Evolutionary conservation across 2,329 filamentous ascomycete species (phyloP).

Genomic region (Fusarium dlaminii): DNA sequence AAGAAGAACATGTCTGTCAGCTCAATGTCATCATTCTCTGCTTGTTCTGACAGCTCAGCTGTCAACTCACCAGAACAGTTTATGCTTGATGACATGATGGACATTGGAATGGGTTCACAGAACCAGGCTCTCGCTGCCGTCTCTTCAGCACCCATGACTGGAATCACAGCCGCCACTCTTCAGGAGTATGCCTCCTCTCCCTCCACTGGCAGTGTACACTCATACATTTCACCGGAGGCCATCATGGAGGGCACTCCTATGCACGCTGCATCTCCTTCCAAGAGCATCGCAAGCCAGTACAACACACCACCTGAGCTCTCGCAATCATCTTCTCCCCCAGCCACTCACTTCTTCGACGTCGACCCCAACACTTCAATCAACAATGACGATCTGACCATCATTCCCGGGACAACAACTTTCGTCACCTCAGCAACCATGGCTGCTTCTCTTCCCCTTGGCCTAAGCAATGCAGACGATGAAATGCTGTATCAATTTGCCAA

Average conservation of each 20-base stretch:
- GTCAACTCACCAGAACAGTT: slow-evolving; percentile 63
- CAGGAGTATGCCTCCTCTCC: slow-evolving; percentile 52
- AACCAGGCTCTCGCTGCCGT: slow-evolving; percentile 48
- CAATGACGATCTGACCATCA: slow-evolving; percentile 45
- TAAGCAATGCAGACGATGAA: slow-evolving; percentile 56
- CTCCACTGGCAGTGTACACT: slow-evolving; percentile 49
- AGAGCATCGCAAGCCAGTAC: slow-evolving; percentile 61
- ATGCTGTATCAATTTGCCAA: slow-evolving; percentile 55
- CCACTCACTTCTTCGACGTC: slow-evolving; percentile 58
- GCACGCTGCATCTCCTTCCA: slow-evolving; percentile 58
- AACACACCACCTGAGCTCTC: slow-evolving; percentile 69
- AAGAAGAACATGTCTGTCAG: slow-evolving; percentile 63
- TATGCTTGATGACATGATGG: slow-evolving; percentile 60
- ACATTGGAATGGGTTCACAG: slow-evolving; percentile 49
- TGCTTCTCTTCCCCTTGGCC: slow-evolving; percentile 45
- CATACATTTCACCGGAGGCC: slow-evolving; percentile 60
- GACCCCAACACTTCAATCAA: slow-evolving; percentile 51
- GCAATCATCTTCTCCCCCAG: slow-evolving; percentile 67
- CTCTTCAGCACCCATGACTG: slow-evolving; percentile 58
- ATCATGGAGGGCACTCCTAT: slow-evolving; percentile 51
- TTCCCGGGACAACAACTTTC: slow-evolving; percentile 46
- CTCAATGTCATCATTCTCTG: slow-evolving; percentile 64
- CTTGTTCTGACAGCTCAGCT: slow-evolving; percentile 65
- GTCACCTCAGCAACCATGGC: slow-evolving; percentile 48
- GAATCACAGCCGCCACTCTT: slow-evolving; percentile 46